phyloP scores from a whole-genome alignment of 2,329 filamentous ascomycete genomes.

The Pezicula rhizophila region DNA sequence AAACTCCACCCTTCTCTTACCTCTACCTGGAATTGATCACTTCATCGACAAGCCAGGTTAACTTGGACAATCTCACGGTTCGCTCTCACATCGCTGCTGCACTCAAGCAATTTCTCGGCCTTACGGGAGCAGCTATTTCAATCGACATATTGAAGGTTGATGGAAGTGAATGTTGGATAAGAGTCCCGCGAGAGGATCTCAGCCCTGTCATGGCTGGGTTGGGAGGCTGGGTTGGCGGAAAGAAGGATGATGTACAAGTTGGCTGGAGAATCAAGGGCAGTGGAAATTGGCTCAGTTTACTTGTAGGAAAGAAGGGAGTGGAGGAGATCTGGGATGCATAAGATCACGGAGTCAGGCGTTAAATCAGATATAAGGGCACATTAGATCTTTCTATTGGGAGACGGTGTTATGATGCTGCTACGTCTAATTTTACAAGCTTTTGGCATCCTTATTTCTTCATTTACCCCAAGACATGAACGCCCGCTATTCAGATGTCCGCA shows the following conservation, averaged over 20 bases:
- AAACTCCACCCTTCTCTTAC: slow-evolving; percentile 48
- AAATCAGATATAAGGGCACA: neutral
- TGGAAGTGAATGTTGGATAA: slow-evolving; percentile 53
- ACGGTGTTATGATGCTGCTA: slow-evolving; percentile 6
- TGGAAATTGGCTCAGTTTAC: slow-evolving; percentile 58
- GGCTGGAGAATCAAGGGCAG: slow-evolving; percentile 47
- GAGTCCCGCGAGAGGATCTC: slow-evolving; percentile 56
- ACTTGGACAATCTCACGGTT: slow-evolving; percentile 56
- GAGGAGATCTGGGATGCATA: slow-evolving; percentile 19
- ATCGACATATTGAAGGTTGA: slow-evolving; percentile 64
- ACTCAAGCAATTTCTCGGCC: slow-evolving; percentile 63
- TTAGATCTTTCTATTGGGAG: slow-evolving; percentile 4
- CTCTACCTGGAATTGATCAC: slow-evolving; percentile 45
- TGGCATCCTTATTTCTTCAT: slow-evolving; percentile 3
- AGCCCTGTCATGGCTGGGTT: slow-evolving; percentile 56
- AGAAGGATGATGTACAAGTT: slow-evolving; percentile 26
- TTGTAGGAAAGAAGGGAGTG: slow-evolving; percentile 38
- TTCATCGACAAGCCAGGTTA: slow-evolving; percentile 11
- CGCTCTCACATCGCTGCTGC: slow-evolving; percentile 58
- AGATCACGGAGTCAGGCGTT: neutral
- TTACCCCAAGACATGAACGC: slow-evolving; percentile 8
- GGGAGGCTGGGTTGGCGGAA: slow-evolving; percentile 54
- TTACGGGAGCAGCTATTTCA: slow-evolving; percentile 59
- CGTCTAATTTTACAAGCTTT: slow-evolving; percentile 3
- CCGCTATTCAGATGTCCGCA: slow-evolving; percentile 7